These are phyloP conservation scores for Xylariaceae sp. DNA, from an alignment of 2,329 filamentous ascomycete genomes.

Conservation along the genomic window DNA sequence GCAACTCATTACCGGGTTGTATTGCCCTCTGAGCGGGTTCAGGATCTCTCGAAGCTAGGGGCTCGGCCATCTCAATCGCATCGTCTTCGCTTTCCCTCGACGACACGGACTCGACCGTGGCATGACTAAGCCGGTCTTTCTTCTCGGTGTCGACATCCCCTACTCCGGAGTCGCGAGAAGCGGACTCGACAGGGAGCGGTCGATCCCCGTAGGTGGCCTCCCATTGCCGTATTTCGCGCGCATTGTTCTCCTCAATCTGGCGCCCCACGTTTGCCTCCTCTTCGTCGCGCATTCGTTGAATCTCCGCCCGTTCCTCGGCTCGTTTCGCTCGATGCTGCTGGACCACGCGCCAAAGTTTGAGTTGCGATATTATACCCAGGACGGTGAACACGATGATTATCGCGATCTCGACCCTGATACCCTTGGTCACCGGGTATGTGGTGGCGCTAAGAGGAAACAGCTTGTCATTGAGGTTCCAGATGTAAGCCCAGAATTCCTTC, in stretches of 20 bases:
- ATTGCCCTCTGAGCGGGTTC: slow-evolving; percentile 15
- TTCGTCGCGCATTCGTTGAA: slow-evolving; percentile 49
- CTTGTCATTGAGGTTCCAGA: slow-evolving; percentile 80
- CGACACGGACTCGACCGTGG: slow-evolving; percentile 38
- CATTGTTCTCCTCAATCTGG: slow-evolving; percentile 63
- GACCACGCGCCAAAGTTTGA: slow-evolving; percentile 83
- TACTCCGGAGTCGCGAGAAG: slow-evolving; percentile 54
- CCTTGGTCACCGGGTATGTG: slow-evolving; percentile 84
- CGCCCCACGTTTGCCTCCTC: slow-evolving; percentile 71
- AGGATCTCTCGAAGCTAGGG: slow-evolving; percentile 40
- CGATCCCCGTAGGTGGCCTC: slow-evolving; percentile 73
- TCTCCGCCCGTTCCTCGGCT: slow-evolving; percentile 53
- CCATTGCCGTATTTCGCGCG: slow-evolving; percentile 69
- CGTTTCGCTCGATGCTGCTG: slow-evolving; percentile 61
- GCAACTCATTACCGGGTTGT: slow-evolving; percentile 39
- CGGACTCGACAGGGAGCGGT: slow-evolving; percentile 37
- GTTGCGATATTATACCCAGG: slow-evolving; percentile 79
- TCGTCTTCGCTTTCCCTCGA: slow-evolving; percentile 45
- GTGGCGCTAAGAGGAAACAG: slow-evolving; percentile 76
- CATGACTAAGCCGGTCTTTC: slow-evolving; percentile 37
- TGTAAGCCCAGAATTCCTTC: slow-evolving; percentile 95
- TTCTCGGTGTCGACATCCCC: slow-evolving; percentile 52
- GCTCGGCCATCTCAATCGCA: slow-evolving; percentile 59
- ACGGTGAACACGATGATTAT: slow-evolving; percentile 74
- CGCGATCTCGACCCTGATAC: slow-evolving; percentile 83